Evolutionary conservation across 345 rosid species (phyloP).

Genomic region (Eucalyptus sp.): DNA sequence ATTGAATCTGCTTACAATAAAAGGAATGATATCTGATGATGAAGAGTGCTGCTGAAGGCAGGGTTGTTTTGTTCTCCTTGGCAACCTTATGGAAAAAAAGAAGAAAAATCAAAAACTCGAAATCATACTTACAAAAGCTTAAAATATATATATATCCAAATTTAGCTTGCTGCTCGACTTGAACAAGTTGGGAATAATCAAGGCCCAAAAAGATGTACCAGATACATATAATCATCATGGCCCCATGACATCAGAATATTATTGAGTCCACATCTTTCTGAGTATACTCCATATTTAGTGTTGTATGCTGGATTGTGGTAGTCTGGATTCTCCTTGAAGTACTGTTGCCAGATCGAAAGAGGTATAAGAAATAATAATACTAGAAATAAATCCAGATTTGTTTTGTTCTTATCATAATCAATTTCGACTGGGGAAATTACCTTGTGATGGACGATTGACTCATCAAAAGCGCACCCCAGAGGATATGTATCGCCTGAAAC

Average conservation of each 20-base stretch:
- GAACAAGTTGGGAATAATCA: not conserved
- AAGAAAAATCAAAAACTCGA: not conserved
- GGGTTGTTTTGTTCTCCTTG: constrained; percentile 38
- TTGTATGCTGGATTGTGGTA: constrained; percentile 30
- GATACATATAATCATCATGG: constrained; percentile 65
- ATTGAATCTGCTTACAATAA: constrained; percentile 16
- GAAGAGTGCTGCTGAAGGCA: constrained; percentile 61
- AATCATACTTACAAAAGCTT: not conserved
- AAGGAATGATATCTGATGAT: constrained; percentile 64
- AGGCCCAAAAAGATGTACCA: constrained; percentile 15
- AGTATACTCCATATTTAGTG: constrained; percentile 42
- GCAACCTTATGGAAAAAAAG: constrained; percentile 22
- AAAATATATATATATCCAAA: not conserved
- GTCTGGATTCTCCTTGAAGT: constrained; percentile 54
- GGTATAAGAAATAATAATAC: not conserved
- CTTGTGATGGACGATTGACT: constrained; percentile 59
- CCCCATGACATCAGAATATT: constrained; percentile 62
- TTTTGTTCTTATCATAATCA: not conserved
- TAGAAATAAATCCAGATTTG: not conserved
- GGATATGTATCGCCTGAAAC: constrained; percentile 81
- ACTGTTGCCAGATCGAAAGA: constrained; percentile 8
- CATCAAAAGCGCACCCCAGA: constrained; percentile 73
- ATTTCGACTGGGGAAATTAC: not conserved
- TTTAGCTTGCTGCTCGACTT: not conserved
- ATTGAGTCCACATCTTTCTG: constrained; percentile 43